Evolutionary conservation across 2,329 filamentous ascomycete species (phyloP).

Genomic region (Paramyrothecium roridum): DNA sequence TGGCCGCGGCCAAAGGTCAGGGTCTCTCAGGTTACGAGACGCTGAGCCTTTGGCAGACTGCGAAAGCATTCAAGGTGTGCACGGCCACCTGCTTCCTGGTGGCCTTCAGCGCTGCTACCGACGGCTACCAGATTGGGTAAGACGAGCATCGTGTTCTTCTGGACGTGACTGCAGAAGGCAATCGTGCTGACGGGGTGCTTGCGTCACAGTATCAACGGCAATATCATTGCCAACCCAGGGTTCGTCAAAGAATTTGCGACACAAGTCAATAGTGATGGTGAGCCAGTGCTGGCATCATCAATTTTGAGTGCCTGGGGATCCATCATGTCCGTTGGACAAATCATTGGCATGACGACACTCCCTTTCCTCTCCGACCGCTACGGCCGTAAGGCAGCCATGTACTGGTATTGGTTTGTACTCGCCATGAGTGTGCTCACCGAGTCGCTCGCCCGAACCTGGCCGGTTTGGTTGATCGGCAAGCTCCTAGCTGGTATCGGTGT

Average conservation of each 20-base stretch:
- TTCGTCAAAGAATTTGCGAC: background rate
- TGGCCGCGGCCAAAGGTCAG: conserved; percentile 17
- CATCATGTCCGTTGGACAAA: background rate
- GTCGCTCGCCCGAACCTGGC: background rate
- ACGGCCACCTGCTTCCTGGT: conserved; percentile 15
- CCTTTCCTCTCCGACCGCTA: background rate
- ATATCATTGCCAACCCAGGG: background rate
- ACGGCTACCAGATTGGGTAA: conserved; percentile 1
- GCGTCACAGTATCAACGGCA: background rate
- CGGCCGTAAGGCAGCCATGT: background rate
- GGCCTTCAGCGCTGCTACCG: conserved; percentile 18
- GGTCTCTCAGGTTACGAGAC: conserved; percentile 19
- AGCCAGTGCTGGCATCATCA: background rate
- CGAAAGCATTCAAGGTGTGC: conserved; percentile 17
- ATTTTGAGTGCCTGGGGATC: background rate
- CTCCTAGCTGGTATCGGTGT: background rate
- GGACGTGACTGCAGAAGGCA: too few species aligned
- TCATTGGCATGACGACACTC: background rate
- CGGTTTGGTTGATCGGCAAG: background rate
- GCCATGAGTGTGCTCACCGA: background rate
- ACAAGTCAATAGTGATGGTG: background rate
- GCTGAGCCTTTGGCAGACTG: conserved; percentile 17
- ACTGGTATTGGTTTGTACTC: background rate
- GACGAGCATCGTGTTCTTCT: too few species aligned
- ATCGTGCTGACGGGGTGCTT: background rate